Evolutionary conservation across 805 yeast genomes (phyloP).

Genomic region (Candida tammaniensis): DNA sequence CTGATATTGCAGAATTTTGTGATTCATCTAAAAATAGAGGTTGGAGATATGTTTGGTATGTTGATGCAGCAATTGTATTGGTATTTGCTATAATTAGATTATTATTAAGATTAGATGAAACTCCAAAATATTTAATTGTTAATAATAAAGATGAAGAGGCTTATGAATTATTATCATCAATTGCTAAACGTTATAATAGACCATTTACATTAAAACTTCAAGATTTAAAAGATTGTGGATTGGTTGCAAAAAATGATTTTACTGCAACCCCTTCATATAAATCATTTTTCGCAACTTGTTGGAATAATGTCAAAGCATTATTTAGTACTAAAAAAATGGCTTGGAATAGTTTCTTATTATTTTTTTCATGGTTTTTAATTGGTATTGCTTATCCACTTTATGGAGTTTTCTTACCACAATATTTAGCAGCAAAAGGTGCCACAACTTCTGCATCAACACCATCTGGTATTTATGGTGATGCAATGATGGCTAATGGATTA

Average conservation of each 20-base stretch:
- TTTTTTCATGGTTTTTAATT: conserved; percentile 52
- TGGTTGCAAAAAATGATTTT: conserved; percentile 15
- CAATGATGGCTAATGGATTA: conserved; percentile 24
- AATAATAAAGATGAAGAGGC: conserved; percentile 54
- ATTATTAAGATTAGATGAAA: conserved; percentile 40
- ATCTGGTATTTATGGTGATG: conserved; percentile 23
- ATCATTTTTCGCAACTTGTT: conserved; percentile 19
- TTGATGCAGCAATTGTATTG: conserved; percentile 47
- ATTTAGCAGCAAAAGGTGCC: conserved; percentile 51
- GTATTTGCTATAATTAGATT: conserved; percentile 33
- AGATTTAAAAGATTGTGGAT: conserved; percentile 45
- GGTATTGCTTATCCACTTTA: conserved; percentile 56
- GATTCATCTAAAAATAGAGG: conserved; percentile 49
- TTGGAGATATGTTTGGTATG: conserved; percentile 56
- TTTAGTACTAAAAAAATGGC: conserved; percentile 36
- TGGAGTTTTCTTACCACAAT: conserved; percentile 50
- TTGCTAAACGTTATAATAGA: conserved; percentile 46
- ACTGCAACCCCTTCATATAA: conserved; percentile 16
- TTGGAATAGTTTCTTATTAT: conserved; percentile 35
- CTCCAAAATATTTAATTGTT: conserved; percentile 55
- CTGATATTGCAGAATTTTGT: conserved; percentile 39
- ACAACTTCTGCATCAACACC: conserved; percentile 31
- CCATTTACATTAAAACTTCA: conserved; percentile 43
- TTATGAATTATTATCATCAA: conserved; percentile 33
- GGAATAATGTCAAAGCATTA: conserved; percentile 25